phyloP scores from a whole-genome alignment of 2,329 filamentous ascomycete genomes.

The Curvularia eragrostidis region DNA sequence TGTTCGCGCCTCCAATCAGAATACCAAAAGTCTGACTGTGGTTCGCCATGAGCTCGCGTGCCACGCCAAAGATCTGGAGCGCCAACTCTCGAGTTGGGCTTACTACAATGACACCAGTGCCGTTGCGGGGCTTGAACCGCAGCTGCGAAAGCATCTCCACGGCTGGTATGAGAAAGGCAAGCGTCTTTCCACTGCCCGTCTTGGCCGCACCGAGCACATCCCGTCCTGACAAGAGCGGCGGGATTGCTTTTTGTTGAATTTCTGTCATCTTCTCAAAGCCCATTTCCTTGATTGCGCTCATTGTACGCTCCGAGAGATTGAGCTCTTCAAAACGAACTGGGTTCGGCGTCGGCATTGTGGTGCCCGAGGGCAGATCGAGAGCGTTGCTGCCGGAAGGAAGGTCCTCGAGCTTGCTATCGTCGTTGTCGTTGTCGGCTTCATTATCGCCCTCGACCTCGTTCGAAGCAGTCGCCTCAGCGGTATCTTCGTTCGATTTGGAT shows the following conservation, averaged over 20 bases:
- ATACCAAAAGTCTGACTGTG: conserved; percentile 97
- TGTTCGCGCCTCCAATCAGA: conserved; percentile 93
- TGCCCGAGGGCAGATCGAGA: conserved; percentile 61
- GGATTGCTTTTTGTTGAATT: conserved; percentile 87
- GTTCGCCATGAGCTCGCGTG: conserved; percentile 87
- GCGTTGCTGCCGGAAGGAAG: conserved; percentile 26
- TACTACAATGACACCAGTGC: conserved; percentile 82
- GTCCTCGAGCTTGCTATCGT: conserved; percentile 16
- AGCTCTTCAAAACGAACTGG: conserved; percentile 80
- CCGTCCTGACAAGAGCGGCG: conserved; percentile 80
- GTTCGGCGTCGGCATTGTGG: conserved; percentile 65
- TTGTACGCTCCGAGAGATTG: conserved; percentile 84
- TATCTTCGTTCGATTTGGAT: conserved; percentile 3
- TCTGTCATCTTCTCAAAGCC: conserved; percentile 95
- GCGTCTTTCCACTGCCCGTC: conserved; percentile 93
- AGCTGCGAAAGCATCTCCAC: conserved; percentile 91
- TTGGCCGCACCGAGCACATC: conserved; percentile 96
- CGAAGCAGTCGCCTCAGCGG: conserved; percentile 42
- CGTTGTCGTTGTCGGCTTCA: conserved; percentile 35
- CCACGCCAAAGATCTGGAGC: conserved; percentile 77
- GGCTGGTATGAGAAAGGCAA: conserved; percentile 92
- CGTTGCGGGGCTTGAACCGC: conserved; percentile 93
- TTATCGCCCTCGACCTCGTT: conserved; percentile 37
- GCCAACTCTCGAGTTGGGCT: conserved; percentile 54
- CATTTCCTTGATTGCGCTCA: conserved; percentile 89